Percentiles rank a stretch among this genome's conserved stretches.
Conservation (phyloP, 352 stramenopile genomes). For the Phytopythium oedochilum region DNA sequence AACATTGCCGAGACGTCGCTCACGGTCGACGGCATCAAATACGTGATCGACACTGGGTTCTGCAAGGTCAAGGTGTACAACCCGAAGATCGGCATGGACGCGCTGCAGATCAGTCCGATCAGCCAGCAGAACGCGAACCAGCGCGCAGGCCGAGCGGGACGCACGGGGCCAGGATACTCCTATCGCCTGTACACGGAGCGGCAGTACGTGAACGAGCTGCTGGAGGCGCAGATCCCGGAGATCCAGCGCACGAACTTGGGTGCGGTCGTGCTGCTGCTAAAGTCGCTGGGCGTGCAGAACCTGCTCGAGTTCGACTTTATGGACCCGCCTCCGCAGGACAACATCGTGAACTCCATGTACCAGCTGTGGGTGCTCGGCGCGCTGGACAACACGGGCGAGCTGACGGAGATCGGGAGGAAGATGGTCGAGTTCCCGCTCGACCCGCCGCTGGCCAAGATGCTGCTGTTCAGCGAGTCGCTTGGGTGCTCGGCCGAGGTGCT, state of each 20-base stretch:
- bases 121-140: slow-evolving; percentile 98
- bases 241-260: slow-evolving; percentile 98
- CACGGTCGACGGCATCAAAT: slow-evolving; percentile 97
- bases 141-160: slow-evolving; percentile 91
- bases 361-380: slow-evolving; percentile 98
- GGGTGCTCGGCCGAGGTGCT: slow-evolving; percentile 95
- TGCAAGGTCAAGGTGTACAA: slow-evolving; percentile 99
- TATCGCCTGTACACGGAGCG: slow-evolving; percentile 97
- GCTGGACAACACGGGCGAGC: slow-evolving; percentile 95
- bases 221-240: slow-evolving; percentile 96
- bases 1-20: slow-evolving; percentile 98
- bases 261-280: slow-evolving; percentile 97
- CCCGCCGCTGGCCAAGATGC: slow-evolving; percentile 93
- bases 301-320: slow-evolving; percentile 99
- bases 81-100: slow-evolving; percentile 98
- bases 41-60: slow-evolving; percentile 97
- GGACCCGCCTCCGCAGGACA: slow-evolving; percentile 95
- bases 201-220: slow-evolving; percentile 96
- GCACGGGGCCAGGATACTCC: slow-evolving; percentile 88
- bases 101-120: slow-evolving; percentile 94
- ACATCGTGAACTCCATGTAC: slow-evolving; percentile 98
- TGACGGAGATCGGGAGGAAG: slow-evolving; percentile 94
- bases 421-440: slow-evolving; percentile 99
- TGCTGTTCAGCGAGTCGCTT: slow-evolving; percentile 94
- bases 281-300: slow-evolving; percentile 95